Evolutionary conservation across 768 basidiomycete genomes (phyloP).

Genomic region (Termitomyces sp.): DNA sequence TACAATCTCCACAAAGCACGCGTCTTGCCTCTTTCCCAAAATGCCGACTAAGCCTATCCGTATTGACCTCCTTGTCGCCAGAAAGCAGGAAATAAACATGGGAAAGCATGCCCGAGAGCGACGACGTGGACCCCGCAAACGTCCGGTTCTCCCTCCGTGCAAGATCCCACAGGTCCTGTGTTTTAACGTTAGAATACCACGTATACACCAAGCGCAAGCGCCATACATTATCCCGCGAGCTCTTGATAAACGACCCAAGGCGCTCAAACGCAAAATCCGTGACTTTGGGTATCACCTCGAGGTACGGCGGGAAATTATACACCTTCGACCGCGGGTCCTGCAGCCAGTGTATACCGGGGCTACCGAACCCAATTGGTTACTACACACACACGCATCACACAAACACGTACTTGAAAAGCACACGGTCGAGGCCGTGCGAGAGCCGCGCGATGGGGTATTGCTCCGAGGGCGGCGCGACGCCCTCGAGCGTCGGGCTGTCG

Average conservation of each 20-base stretch:
- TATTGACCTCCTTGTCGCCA: slow-evolving; percentile 60
- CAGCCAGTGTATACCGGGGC: slow-evolving; percentile 86
- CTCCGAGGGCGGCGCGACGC: slow-evolving; percentile 33
- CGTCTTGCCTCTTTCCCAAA: slow-evolving; percentile 55
- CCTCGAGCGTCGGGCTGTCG: slow-evolving; percentile 17
- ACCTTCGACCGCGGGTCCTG: slow-evolving; percentile 80
- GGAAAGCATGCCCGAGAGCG: slow-evolving; percentile 73
- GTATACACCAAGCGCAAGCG: slow-evolving; percentile 13
- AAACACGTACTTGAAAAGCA: slow-evolving; percentile 36
- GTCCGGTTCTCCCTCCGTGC: slow-evolving; percentile 50
- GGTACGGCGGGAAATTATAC: slow-evolving; percentile 74
- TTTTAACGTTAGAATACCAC: neutral
- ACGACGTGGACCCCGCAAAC: slow-evolving; percentile 89
- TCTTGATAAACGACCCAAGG: slow-evolving; percentile 65
- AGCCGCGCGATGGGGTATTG: slow-evolving; percentile 58
- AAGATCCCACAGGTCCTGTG: slow-evolving; percentile 58
- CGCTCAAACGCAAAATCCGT: slow-evolving; percentile 83
- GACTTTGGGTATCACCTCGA: slow-evolving; percentile 71
- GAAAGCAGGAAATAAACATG: slow-evolving; percentile 90
- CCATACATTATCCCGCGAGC: slow-evolving; percentile 68
- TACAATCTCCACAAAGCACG: neutral
- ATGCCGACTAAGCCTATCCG: slow-evolving; percentile 47
- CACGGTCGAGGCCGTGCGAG: slow-evolving; percentile 61
- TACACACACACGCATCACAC: too few relatives aligned
- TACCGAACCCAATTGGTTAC: too few relatives aligned